Base-by-base conservation (phyloP, 306 rosid genomes). In the Prunus dulcis region DNA sequence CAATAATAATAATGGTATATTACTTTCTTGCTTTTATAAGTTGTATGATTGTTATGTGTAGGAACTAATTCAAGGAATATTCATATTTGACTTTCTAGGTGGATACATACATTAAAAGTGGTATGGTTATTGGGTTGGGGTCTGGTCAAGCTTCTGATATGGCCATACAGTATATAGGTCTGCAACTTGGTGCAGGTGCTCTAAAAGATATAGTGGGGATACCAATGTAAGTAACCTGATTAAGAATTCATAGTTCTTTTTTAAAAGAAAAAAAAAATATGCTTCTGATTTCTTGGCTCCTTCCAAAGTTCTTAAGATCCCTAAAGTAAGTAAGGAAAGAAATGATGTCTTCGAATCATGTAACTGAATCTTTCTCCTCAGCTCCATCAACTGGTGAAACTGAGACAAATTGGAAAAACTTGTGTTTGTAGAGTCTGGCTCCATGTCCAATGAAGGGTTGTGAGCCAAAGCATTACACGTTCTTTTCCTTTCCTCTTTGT, bases 161-260 rank as follows among this genome's bases (percentile, higher is more conserved):
- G 92, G 97, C 96, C 63, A 88, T 93, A 75, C 90, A 88, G 86
- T 91, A 93, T 86, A 73, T 93, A 82, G 97, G 98, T 78, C 85
- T 81, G 79, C 92, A 89, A 72, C 96, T 93, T 84, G 93, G 92
- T 10, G 49, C 78, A 2, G 97, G 98, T 73, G 85, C 85, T 83
- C 84, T 91, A 46, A 87, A 87, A 84, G 87, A 91, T 81, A 69
- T 93, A 79, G 85, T 89, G 30, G 97, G 97, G 80, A 87, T 91
- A 76, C 98, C 98, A 55, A 93, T 78, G 97, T 93, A 82, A 87
- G 97, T 79, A 73, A 38, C 62, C 56, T 32, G n/a, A 65, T 30
- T 17, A 41, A 50, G 6, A 12, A n/a, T 63, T 71, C 9, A 25
- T 20, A 49, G 38, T 76, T 43, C 30, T 27, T 19, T 23, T 69